Evolutionary conservation across 148 eudicot genomes (phyloP).

Genomic region (Selenicereus undatus): DNA sequence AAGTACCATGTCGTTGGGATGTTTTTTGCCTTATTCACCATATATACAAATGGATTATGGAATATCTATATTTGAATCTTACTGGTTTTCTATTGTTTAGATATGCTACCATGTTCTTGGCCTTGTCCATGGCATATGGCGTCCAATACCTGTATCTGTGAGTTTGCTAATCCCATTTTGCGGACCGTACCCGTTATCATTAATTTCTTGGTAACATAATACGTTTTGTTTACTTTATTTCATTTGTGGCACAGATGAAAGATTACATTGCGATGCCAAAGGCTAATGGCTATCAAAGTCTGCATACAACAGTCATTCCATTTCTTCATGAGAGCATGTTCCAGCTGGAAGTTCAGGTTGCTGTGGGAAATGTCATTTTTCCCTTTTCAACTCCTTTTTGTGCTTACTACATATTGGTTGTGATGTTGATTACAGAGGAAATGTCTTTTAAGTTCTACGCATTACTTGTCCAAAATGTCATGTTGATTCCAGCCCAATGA

Average conservation of each 20-base stretch:
- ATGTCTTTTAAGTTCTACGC: background rate
- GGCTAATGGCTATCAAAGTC: conserved; percentile 96
- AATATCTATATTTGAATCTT: background rate
- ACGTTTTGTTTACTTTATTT: background rate
- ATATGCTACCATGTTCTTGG: conserved; percentile 96
- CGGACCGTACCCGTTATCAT: background rate
- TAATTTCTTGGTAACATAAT: background rate
- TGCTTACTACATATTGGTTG: background rate
- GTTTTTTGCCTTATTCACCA: background rate
- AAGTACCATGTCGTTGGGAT: conserved; percentile 4
- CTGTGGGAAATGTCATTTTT: conserved; percentile 7
- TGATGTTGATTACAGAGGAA: background rate
- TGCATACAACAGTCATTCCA: conserved; percentile 97
- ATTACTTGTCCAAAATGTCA: background rate
- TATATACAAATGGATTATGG: background rate
- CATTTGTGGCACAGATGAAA: conserved; percentile 61
- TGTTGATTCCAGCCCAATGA: background rate
- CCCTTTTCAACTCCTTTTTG: background rate
- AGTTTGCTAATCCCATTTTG: conserved; percentile 26
- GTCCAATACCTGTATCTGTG: conserved; percentile 91
- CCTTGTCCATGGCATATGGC: conserved; percentile 94
- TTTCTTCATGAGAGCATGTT: conserved; percentile 99
- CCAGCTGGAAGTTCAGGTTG: conserved; percentile 93
- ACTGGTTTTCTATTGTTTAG: conserved; percentile 38
- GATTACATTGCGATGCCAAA: conserved; percentile 96